A percentile compares a stretch with the other conserved stretches of the same genome.
Evolutionary conservation across 768 basidiomycete genomes (phyloP).

Genomic region (Leucocoprinus sp.): DNA sequence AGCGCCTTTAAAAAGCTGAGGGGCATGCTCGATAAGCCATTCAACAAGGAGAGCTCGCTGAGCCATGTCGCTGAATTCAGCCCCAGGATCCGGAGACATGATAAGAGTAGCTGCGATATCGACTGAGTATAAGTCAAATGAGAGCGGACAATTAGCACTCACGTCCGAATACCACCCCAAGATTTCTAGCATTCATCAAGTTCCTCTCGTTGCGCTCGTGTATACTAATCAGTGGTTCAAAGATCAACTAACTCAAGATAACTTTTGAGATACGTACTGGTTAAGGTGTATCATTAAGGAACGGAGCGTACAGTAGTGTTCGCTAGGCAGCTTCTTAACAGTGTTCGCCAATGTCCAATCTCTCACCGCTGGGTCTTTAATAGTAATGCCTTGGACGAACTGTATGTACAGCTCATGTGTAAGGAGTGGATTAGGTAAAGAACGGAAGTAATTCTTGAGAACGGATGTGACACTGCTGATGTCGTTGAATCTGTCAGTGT

Average conservation of each 20-base stretch:
- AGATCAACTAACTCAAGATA: slow-evolving; percentile 4
- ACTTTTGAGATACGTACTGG: slow-evolving; percentile 42
- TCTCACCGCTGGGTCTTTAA: slow-evolving; percentile 57
- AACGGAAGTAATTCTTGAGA: slow-evolving; percentile 92
- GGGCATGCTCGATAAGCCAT: slow-evolving; percentile 90
- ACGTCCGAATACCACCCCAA: slow-evolving; percentile 99
- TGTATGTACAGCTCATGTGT: slow-evolving; percentile 88
- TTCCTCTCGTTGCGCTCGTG: slow-evolving; percentile 64
- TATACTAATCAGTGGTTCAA: slow-evolving; percentile 36
- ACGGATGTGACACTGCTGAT: slow-evolving; percentile 96
- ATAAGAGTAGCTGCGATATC: slow-evolving; percentile 74
- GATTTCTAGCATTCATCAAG: slow-evolving; percentile 89
- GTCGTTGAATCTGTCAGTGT: slow-evolving; percentile 90
- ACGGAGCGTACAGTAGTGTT: slow-evolving; percentile 82
- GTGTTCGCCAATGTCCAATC: slow-evolving; percentile 54
- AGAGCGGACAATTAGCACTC: slow-evolving; percentile 28
- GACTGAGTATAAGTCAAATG: slow-evolving; percentile 6
- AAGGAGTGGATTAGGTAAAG: slow-evolving; percentile 84
- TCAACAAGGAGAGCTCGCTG: slow-evolving; percentile 90
- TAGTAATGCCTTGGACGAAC: slow-evolving; percentile 71
- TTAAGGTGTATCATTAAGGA: slow-evolving; percentile 82
- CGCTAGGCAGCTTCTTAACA: slow-evolving; percentile 69
- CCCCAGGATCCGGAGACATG: slow-evolving; percentile 75
- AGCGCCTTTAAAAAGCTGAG: slow-evolving; percentile 35
- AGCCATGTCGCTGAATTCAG: slow-evolving; percentile 97